These are phyloP conservation scores for Paracamarosporium sp. DNA, from an alignment of 2,329 filamentous ascomycete genomes.

Conservation along the genomic window DNA sequence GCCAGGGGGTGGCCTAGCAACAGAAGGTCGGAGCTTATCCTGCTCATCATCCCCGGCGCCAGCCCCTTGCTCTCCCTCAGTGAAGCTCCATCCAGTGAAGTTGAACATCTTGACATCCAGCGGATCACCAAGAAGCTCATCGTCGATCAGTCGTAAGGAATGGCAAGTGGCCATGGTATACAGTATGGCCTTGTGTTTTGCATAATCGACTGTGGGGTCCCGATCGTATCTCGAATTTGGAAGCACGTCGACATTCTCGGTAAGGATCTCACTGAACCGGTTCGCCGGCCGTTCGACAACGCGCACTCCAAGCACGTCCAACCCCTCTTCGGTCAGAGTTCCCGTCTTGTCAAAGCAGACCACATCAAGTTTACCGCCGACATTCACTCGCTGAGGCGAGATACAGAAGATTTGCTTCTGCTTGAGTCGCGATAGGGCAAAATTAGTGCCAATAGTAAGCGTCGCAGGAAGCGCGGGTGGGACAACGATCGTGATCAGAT, in stretches of 20 bases:
- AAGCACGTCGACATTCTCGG: constrained; percentile 67
- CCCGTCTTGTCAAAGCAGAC: constrained; percentile 99
- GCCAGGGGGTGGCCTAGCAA: constrained; percentile 78
- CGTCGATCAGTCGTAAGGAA: constrained; percentile 84
- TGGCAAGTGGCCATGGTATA: constrained; percentile 99
- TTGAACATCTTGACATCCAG: constrained; percentile 99
- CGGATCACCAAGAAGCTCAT: constrained; percentile 89
- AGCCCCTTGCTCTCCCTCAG: constrained; percentile 78
- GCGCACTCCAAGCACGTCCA: constrained; percentile 89
- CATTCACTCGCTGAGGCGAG: constrained; percentile 94
- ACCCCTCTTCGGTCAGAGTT: constrained; percentile 94
- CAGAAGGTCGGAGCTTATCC: constrained; percentile 83
- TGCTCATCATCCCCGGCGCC: constrained; percentile 75
- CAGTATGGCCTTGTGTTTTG: constrained; percentile 72
- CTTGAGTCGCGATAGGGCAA: constrained; percentile 85
- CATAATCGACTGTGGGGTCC: constrained; percentile 66
- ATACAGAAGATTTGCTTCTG: constrained; percentile 95
- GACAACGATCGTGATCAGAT: constrained; percentile 97
- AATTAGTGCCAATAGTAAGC: constrained; percentile 94
- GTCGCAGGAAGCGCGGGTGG: constrained; percentile 94
- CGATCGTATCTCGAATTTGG: constrained; percentile 62
- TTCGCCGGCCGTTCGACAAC: constrained; percentile 71
- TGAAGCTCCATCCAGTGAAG: constrained; percentile 90
- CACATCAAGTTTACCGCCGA: constrained; percentile 92
- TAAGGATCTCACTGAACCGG: constrained; percentile 78